Conservation (phyloP, 106 monocot genomes). For the Dioscorea zingiberensis region DNA sequence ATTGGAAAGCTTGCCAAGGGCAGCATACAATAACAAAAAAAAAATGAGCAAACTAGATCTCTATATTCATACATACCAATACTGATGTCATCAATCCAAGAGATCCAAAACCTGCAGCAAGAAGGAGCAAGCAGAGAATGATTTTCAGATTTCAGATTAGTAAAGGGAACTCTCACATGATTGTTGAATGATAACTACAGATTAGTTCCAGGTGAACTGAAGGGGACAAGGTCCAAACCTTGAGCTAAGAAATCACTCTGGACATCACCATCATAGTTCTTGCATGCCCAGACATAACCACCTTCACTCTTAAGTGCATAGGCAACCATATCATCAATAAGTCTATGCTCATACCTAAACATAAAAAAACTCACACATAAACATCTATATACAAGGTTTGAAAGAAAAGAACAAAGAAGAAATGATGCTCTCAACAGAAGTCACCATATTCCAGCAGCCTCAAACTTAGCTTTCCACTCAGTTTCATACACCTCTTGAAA, state of each 20-base stretch:
- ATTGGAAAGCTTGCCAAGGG: no score
- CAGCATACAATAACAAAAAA: no score
- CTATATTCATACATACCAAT: constrained; percentile 31
- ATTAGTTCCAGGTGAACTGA: not conserved
- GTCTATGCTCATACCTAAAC: constrained; percentile 90
- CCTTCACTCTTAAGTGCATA: constrained; percentile 92
- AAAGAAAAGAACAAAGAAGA: no score
- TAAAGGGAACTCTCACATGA: no score
- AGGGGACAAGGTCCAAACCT: constrained; percentile 22
- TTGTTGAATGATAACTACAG: no score
- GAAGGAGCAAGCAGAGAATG: constrained; percentile 2
- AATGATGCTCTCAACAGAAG: not conserved
- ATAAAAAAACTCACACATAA: not conserved
- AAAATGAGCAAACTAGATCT: no score
- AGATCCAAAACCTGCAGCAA: constrained; percentile 86
- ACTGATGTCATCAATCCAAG: constrained; percentile 95
- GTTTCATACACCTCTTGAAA: constrained; percentile 92
- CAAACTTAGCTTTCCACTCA: constrained; percentile 80
- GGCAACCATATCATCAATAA: constrained; percentile 99
- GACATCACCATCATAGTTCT: constrained; percentile 98
- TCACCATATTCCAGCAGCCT: constrained; percentile 89
- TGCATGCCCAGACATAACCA: constrained; percentile 97
- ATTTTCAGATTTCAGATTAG: no score
- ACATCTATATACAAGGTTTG: not conserved
- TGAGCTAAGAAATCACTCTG: constrained; percentile 99